Evolutionary conservation across 345 rosid species (phyloP).

Genomic region (Gossypium anomalum): DNA sequence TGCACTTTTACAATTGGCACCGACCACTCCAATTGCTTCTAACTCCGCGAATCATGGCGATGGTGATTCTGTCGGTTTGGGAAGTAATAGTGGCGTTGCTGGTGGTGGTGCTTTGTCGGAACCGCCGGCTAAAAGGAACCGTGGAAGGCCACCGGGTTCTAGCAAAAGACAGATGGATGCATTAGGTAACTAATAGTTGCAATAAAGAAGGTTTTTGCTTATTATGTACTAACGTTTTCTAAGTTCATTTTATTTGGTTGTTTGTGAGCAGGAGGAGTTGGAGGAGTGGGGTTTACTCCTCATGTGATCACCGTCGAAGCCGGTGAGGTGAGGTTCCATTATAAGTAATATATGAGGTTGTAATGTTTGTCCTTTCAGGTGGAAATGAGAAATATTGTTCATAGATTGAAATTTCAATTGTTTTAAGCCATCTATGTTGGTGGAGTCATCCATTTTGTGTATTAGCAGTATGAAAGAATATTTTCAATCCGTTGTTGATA

Average conservation of each 20-base stretch:
- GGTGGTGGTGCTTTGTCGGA: constrained; percentile 46
- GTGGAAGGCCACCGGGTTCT: constrained; percentile 95
- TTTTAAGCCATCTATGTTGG: background rate
- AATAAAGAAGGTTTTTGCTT: background rate
- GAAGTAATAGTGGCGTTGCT: constrained; percentile 31
- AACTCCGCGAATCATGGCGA: constrained; percentile 43
- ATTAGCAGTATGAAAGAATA: background rate
- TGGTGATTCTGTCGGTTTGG: constrained; percentile 23
- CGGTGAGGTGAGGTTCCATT: constrained; percentile 66
- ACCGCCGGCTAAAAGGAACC: constrained; percentile 50
- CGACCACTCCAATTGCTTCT: constrained; percentile 51
- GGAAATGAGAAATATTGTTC: background rate
- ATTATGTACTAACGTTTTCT: background rate
- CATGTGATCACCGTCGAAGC: constrained; percentile 79
- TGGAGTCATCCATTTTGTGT: background rate
- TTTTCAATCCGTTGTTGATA: background rate
- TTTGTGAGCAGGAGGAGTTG: constrained; percentile 62
- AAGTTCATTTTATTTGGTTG: background rate
- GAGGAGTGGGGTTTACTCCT: constrained; percentile 95
- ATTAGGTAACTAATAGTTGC: constrained; percentile 42
- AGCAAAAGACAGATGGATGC: constrained; percentile 93
- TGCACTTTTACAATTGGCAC: constrained; percentile 59
- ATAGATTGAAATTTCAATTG: background rate
- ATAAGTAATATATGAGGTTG: background rate
- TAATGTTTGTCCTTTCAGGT: background rate